A percentile compares a stretch with the other conserved stretches of the same genome.
phyloP scores from a whole-genome alignment of 1,284 basidiomycete species.

The Termitomyces sp. region DNA sequence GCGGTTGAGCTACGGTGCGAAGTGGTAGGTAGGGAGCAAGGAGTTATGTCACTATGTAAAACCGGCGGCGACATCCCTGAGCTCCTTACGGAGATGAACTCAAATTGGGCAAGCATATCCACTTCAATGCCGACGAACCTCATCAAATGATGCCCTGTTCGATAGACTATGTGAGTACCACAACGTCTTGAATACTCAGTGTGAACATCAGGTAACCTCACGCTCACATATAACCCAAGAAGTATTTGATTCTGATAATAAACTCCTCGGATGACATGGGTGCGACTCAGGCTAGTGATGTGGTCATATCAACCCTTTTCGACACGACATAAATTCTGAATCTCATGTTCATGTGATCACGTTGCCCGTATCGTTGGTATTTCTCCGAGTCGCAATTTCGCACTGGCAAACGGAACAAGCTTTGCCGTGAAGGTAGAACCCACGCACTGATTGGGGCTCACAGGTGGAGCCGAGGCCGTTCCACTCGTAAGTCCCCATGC shows the following conservation, averaged over 20 bases:
- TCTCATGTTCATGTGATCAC: background rate
- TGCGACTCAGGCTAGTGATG: background rate
- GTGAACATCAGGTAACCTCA: background rate
- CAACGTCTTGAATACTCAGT: background rate
- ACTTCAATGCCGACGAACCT: too few species aligned
- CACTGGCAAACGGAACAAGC: slow-evolving; percentile 34
- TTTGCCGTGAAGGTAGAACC: slow-evolving; percentile 29
- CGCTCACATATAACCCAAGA: background rate
- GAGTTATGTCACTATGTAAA: too few species aligned
- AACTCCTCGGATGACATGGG: background rate
- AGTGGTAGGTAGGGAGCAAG: too few species aligned
- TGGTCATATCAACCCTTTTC: background rate
- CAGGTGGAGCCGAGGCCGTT: slow-evolving; percentile 32
- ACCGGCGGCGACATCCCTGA: too few species aligned
- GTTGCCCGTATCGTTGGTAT: slow-evolving; percentile 30
- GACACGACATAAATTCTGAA: background rate
- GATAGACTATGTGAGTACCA: background rate
- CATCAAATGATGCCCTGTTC: background rate
- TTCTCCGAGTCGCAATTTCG: slow-evolving; percentile 35
- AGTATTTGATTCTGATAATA: background rate
- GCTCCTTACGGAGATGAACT: too few species aligned
- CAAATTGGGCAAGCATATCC: too few species aligned
- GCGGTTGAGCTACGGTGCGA: background rate
- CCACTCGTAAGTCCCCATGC: slow-evolving; percentile 29
- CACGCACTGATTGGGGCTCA: slow-evolving; percentile 29